Conservation (phyloP, 108 stramenopile species). For the Pseudonitzschia multiseries region DNA sequence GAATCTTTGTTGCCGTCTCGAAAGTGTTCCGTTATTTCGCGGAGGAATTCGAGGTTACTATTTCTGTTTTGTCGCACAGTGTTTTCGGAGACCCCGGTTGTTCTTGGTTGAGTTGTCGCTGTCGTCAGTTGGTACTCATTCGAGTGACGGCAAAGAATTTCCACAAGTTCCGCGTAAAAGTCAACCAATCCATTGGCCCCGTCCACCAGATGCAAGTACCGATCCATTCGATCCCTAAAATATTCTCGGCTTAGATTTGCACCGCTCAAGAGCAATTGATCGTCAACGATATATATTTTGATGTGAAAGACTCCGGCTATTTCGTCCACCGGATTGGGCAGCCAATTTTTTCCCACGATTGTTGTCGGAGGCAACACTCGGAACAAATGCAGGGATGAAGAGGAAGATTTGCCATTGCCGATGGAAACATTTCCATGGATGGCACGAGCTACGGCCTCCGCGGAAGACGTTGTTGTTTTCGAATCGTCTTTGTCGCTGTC, state of each 20-base stretch:
- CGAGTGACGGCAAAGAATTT: constrained; percentile 55
- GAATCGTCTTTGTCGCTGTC: constrained; percentile 26
- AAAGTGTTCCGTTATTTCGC: constrained; percentile 18
- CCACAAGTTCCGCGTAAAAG: constrained; percentile 67
- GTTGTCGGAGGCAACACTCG: constrained; percentile 52
- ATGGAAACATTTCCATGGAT: constrained; percentile 20
- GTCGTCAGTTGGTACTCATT: constrained; percentile 35
- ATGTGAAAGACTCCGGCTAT: constrained; percentile 86
- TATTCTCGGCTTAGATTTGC: constrained; percentile 87
- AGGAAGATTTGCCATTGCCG: neutral
- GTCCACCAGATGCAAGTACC: constrained; percentile 65
- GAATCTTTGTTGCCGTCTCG: neutral
- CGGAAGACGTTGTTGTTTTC: constrained; percentile 44
- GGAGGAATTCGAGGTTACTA: constrained; percentile 29
- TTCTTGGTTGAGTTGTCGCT: no score
- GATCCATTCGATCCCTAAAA: constrained; percentile 78
- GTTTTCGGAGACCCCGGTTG: neutral
- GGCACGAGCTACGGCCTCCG: constrained; percentile 35
- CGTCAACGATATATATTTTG: constrained; percentile 83
- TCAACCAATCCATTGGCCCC: constrained; percentile 77
- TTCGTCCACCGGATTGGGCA: constrained; percentile 82
- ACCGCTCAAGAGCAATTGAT: constrained; percentile 72
- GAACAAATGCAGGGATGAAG: constrained; percentile 47
- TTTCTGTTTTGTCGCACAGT: neutral
- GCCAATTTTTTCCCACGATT: constrained; percentile 12